Percentiles rank a stretch among this genome's conserved stretches.
Evolutionary conservation across 352 stramenopile species (phyloP).

Genomic region (Globisporangium polare): DNA sequence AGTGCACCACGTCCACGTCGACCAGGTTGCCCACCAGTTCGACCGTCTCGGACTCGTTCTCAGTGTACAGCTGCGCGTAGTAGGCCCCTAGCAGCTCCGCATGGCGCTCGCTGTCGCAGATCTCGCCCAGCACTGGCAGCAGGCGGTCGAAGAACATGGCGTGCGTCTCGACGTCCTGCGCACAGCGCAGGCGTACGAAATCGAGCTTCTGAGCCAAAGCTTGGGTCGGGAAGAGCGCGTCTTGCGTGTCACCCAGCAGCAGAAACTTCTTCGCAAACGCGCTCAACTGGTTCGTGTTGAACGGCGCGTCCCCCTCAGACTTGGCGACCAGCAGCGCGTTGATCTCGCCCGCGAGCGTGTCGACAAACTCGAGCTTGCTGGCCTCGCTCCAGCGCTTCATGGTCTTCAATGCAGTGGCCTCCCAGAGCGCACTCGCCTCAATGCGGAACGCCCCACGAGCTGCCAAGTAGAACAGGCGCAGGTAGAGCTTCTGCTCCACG

Average conservation of each 20-base stretch:
- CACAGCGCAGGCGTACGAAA: conserved; percentile 41
- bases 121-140: conserved; percentile 43
- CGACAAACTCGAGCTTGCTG: conserved; percentile 33
- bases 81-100: conserved; percentile 33
- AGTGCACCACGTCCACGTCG: conserved; percentile 69
- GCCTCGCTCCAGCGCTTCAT: conserved; percentile 39
- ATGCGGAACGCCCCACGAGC: conserved; percentile 42
- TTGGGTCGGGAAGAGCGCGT: conserved; percentile 19
- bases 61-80: conserved; percentile 29
- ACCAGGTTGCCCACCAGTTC: conserved; percentile 44
- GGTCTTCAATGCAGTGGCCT: conserved; percentile 26
- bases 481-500: conserved; percentile 54
- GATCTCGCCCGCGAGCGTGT: conserved; percentile 43
- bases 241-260: conserved; percentile 34
- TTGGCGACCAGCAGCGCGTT: conserved; percentile 46
- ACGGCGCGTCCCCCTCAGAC: conserved; percentile 13
- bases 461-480: conserved; percentile 55
- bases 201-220: conserved; percentile 46
- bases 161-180: conserved; percentile 15
- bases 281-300: conserved; percentile 48
- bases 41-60: conserved; percentile 21
- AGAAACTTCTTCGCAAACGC: conserved; percentile 50
- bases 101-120: conserved; percentile 52
- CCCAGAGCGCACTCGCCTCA: conserved; percentile 51
- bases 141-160: conserved; percentile 45